phyloP scores from a whole-genome alignment of 179 eudicot species.

The Silene noctiflora region DNA sequence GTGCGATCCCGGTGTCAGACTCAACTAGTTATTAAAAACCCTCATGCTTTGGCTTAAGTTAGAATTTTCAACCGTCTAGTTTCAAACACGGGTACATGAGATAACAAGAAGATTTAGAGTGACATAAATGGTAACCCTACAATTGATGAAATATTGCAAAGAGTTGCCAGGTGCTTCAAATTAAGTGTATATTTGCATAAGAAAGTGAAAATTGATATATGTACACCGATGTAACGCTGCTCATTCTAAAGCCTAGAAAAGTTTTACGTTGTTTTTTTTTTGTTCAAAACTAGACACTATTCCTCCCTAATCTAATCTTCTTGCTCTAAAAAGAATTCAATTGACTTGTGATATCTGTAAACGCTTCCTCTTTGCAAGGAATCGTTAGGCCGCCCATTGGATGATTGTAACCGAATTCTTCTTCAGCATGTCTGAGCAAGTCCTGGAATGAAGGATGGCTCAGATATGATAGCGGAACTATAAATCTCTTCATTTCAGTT shows the following conservation, averaged over 20 bases:
- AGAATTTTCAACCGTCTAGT: neutral
- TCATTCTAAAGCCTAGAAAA: too few species aligned
- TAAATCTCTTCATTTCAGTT: constrained; percentile 28
- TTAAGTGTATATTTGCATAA: neutral
- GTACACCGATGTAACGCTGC: too few species aligned
- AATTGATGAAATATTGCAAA: neutral
- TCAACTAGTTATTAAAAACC: neutral
- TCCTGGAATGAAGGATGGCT: constrained; percentile 28
- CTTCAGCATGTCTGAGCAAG: constrained; percentile 28
- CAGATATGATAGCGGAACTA: constrained; percentile 36
- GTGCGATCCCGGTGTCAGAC: neutral
- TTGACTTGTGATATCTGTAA: constrained; percentile 26
- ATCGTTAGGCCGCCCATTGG: constrained; percentile 46
- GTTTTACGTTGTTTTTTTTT: too few species aligned
- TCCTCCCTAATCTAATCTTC: neutral
- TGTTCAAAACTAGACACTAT: too few species aligned
- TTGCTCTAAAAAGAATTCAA: constrained; percentile 18
- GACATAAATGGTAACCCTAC: neutral
- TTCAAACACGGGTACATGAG: neutral
- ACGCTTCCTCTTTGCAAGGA: constrained; percentile 35
- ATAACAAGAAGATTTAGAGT: neutral
- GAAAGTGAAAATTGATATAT: neutral
- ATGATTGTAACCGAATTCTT: constrained; percentile 31
- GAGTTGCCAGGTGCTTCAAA: neutral
- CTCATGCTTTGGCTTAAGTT: neutral